Conservation (phyloP, 257 asterid species). For the Thymus mandschuricus region DNA sequence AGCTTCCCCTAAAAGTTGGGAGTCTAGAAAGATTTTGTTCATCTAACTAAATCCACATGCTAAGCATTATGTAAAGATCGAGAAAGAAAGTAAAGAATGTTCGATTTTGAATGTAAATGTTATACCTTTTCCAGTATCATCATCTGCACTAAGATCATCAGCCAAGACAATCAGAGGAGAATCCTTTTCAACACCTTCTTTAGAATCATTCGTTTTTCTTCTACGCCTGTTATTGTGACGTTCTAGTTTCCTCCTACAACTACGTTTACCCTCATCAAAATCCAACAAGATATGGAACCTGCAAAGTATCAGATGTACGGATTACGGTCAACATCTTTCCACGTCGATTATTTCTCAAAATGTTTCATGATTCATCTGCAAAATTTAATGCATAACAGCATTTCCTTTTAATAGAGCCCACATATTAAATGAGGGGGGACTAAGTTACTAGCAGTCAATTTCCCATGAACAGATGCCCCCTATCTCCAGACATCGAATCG, state of each 20-base stretch:
- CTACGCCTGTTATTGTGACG: conserved; percentile 86
- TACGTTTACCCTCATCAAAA: conserved; percentile 90
- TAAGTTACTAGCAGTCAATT: background rate
- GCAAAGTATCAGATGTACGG: conserved; percentile 31
- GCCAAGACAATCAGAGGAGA: conserved; percentile 43
- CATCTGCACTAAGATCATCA: conserved; percentile 68
- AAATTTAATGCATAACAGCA: background rate
- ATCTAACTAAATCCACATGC: background rate
- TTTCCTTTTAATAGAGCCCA: background rate
- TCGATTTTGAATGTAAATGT: background rate
- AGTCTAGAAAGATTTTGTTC: background rate
- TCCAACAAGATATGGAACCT: conserved; percentile 85
- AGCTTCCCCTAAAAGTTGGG: conserved; percentile 5
- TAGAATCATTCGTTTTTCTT: conserved; percentile 69
- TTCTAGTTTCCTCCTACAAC: conserved; percentile 91
- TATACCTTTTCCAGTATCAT: conserved; percentile 69
- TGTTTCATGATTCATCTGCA: background rate
- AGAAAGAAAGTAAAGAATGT: background rate
- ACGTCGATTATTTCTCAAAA: conserved; percentile 5
- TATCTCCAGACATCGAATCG: background rate
- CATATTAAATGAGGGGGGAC: background rate
- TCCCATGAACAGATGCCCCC: conserved; percentile 13
- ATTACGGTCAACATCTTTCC: background rate
- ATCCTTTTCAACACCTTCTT: conserved; percentile 53
- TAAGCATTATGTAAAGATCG: conserved; percentile 4